Evolutionary conservation across 1,284 basidiomycete species (phyloP), one percentile per base, ranked within the genome.

Genomic region (Fistulina hepatica): DNA sequence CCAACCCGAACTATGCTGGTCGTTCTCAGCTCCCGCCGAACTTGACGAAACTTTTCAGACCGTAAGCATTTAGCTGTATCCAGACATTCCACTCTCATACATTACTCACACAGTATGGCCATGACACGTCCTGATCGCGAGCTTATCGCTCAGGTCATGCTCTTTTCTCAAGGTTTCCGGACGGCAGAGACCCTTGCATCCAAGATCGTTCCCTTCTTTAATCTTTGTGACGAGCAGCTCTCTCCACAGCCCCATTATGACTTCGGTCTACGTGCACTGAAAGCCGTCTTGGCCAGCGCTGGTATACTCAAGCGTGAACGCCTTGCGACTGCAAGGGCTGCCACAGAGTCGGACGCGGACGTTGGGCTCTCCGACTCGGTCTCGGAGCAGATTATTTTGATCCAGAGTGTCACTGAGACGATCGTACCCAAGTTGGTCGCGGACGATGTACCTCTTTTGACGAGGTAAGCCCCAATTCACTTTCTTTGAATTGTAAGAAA

Each of bases 121-220:
- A 99, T 99, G 95, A 97, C 95, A 2, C 81, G 90, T 37, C 95
- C 95, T 20, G 95, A 98, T 59, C 81, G 92, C 41, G 92, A 97
- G 58, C 81, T 97, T 36, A 99, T 99, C 50, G 95, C 95, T 2
- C 95, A 99, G 62, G 97, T 99, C 51, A 91, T 98, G 82, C 67
- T 99, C 39, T 98, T 97, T 69, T 97, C 95, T 11, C 95, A 98
- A 65, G 97, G 97, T 47, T 98, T 99, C 76, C 80, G 94, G 23
- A 93, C 90, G 5, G 95, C 97, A 4, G 95, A 97, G 59, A 81
- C 77, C 0, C 73, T 99, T 5, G 95, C 95, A 0, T 90, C 89
- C 41, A 97, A 98, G 64, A 86, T 99, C 41, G 94, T 99, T 11
- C 95, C 94, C 0, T 97, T 99, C 71, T 99, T 98, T 73, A 95